Conservation (phyloP, 1,284 basidiomycete genomes). For the Wolfiporia cocos region DNA sequence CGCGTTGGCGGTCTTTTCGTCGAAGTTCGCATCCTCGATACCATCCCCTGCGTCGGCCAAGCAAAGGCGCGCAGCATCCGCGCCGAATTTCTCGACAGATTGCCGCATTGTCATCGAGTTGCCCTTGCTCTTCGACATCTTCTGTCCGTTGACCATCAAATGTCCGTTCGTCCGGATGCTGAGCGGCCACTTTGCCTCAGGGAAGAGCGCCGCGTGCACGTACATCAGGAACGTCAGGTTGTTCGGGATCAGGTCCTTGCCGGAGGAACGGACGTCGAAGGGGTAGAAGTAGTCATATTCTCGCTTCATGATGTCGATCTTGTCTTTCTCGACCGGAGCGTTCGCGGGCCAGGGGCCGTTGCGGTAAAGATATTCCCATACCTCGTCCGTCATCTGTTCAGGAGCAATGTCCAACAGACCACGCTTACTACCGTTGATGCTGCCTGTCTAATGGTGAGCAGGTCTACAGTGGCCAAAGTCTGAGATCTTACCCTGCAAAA, state of each 20-base stretch:
- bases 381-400: conserved; percentile 94
- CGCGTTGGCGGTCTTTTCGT: conserved; percentile 98
- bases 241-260: conserved; percentile 97
- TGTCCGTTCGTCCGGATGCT: conserved; percentile 96
- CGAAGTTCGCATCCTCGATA: conserved; percentile 97
- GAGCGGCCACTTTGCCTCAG: conserved; percentile 89
- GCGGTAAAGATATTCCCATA: conserved; percentile 94
- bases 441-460: conserved; percentile 33
- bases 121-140: conserved; percentile 98
- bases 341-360: conserved; percentile 71
- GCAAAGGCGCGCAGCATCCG: conserved; percentile 87
- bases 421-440: conserved; percentile 72
- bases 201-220: conserved; percentile 92
- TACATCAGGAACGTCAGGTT: conserved; percentile 95
- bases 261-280: conserved; percentile 97
- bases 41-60: conserved; percentile 98
- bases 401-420: conserved; percentile 85
- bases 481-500: conserved; percentile 82
- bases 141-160: conserved; percentile 96
- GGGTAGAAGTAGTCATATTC: conserved; percentile 99
- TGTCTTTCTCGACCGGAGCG: conserved; percentile 66
- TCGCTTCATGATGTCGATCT: conserved; percentile 81
- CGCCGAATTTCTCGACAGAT: conserved; percentile 82
- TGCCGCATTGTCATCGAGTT: conserved; percentile 81
- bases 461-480: conserved; percentile 3